A percentile compares a stretch with the other conserved stretches of the same genome.
Conservation (phyloP, 2,329 filamentous ascomycete genomes). For the Paraphaeosphaeria sporulosa region DNA sequence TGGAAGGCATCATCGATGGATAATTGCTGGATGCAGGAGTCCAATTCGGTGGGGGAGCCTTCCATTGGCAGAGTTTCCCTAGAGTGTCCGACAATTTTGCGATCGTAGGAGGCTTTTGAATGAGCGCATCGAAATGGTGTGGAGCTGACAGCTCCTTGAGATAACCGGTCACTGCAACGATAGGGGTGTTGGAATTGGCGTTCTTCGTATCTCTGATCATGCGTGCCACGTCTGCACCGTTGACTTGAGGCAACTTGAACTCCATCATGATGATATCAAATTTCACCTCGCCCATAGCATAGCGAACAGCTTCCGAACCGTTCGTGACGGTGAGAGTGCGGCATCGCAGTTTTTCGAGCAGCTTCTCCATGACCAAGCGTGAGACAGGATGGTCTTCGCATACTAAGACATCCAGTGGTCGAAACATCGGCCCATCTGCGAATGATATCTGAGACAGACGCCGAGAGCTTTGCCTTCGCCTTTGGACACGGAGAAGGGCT, state of each 20-base stretch:
- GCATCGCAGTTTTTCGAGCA: conserved; percentile 93
- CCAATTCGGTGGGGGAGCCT: conserved; percentile 73
- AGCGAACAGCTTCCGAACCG: conserved; percentile 89
- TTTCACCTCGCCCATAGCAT: conserved; percentile 95
- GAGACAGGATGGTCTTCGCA: conserved; percentile 98
- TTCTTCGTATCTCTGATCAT: conserved; percentile 99
- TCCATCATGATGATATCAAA: conserved; percentile 99
- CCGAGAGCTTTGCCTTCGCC: conserved; percentile 93
- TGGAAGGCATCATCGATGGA: conserved; percentile 62
- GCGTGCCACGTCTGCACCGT: conserved; percentile 90
- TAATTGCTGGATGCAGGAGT: conserved; percentile 48
- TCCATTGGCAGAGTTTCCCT: conserved; percentile 91
- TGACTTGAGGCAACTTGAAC: conserved; percentile 93
- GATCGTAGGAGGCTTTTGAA: conserved; percentile 95
- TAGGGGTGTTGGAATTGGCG: conserved; percentile 90
- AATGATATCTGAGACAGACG: conserved; percentile 90
- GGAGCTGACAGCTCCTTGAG: conserved; percentile 95
- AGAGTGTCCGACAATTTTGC: conserved; percentile 90
- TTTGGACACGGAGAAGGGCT: conserved; percentile 87
- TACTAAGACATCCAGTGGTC: conserved; percentile 91
- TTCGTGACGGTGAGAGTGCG: conserved; percentile 91
- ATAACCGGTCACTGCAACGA: conserved; percentile 96
- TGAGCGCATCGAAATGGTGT: conserved; percentile 93
- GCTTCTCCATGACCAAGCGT: conserved; percentile 97
- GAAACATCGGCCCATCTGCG: conserved; percentile 83